Conservation (phyloP, 2,329 filamentous ascomycete species). For the Fusarium sp. region DNA sequence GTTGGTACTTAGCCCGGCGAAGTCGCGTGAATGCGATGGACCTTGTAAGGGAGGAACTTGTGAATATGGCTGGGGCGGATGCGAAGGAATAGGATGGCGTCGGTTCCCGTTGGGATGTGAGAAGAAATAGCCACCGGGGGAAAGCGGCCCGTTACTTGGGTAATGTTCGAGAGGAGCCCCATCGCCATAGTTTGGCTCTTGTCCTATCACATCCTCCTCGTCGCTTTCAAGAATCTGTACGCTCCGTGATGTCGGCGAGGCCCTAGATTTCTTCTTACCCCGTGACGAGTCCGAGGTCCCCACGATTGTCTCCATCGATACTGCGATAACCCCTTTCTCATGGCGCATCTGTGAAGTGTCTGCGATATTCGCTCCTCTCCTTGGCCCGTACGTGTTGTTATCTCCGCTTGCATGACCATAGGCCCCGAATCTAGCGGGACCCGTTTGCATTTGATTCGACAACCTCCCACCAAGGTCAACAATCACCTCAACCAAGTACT, state of each 20-base stretch:
- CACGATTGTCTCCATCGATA: slow-evolving; percentile 86
- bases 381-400: slow-evolving; percentile 47
- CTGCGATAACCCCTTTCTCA: slow-evolving; percentile 91
- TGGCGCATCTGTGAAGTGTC: slow-evolving; percentile 88
- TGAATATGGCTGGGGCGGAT: slow-evolving; percentile 51
- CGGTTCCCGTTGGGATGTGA: slow-evolving; percentile 52
- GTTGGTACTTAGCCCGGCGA: slow-evolving; percentile 20
- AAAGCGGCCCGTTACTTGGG: slow-evolving; percentile 29
- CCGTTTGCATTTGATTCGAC: slow-evolving; percentile 75
- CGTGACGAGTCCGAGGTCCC: slow-evolving; percentile 82
- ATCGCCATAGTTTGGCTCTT: slow-evolving; percentile 39
- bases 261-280: slow-evolving; percentile 42
- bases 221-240: slow-evolving; percentile 47
- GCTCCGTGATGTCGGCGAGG: slow-evolving; percentile 44
- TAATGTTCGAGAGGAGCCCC: slow-evolving; percentile 39
- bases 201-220: slow-evolving; percentile 45
- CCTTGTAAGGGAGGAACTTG: slow-evolving; percentile 28
- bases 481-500: slow-evolving; percentile 92
- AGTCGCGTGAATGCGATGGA: slow-evolving; percentile 21
- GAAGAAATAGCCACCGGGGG: slow-evolving; percentile 43
- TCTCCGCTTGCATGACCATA: slow-evolving; percentile 46
- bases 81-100: slow-evolving; percentile 45
- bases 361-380: slow-evolving; percentile 72
- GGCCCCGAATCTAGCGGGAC: slow-evolving; percentile 57
- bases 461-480: slow-evolving; percentile 91